These are phyloP conservation scores for Candida bentonensis DNA, from an alignment of 805 yeast genomes.

Conservation along the genomic window DNA sequence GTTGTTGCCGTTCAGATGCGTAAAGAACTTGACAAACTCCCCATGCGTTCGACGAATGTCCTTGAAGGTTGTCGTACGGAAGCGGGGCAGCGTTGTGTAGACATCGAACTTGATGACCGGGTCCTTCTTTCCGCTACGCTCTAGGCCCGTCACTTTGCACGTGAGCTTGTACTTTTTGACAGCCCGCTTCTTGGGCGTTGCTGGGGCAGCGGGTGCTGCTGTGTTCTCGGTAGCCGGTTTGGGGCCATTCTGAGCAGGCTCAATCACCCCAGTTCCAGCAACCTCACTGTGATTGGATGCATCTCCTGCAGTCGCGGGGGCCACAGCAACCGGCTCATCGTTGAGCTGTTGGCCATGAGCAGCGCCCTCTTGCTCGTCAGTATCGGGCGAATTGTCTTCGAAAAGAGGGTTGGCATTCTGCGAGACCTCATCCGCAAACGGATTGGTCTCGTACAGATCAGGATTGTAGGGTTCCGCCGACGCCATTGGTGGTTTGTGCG, in stretches of 20 bases:
- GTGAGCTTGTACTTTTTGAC: conserved; percentile 28
- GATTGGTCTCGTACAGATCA: conserved; percentile 47
- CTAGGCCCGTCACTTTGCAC: conserved; percentile 54
- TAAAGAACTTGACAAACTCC: conserved; percentile 65
- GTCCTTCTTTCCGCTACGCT: conserved; percentile 57
- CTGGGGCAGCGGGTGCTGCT: conserved; percentile 6
- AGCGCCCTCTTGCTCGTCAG: conserved; percentile 12
- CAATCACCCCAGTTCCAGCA: conserved; percentile 4
- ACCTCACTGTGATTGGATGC: background rate
- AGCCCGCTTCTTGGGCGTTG: background rate
- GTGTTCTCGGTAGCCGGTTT: conserved; percentile 6
- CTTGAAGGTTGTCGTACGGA: conserved; percentile 52
- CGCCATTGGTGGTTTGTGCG: conserved; percentile 27
- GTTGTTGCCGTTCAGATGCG: conserved; percentile 64
- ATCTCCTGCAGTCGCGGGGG: background rate
- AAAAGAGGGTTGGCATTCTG: conserved; percentile 5
- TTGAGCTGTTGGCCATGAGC: background rate
- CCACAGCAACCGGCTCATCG: background rate
- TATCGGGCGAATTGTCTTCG: conserved; percentile 3
- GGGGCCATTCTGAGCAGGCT: conserved; percentile 2
- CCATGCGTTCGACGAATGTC: conserved; percentile 68
- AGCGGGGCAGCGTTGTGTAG: conserved; percentile 57
- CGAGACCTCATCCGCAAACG: conserved; percentile 36
- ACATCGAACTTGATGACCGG: conserved; percentile 69
- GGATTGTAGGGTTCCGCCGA: conserved; percentile 34